phyloP scores from a whole-genome alignment of 2,329 filamentous ascomycete genomes.

The Clonostachys byssicola region DNA sequence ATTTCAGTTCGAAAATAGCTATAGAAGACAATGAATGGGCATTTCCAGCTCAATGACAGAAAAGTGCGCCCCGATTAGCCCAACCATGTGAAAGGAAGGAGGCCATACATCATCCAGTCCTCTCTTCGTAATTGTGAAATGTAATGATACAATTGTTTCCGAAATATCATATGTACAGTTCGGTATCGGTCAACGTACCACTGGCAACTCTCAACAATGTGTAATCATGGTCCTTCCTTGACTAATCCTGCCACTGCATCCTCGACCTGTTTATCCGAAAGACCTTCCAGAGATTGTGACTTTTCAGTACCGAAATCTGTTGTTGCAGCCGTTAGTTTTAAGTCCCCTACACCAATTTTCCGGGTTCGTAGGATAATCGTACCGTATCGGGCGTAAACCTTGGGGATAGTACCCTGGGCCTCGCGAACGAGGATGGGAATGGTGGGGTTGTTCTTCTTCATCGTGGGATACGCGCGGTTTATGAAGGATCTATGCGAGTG shows the following conservation, averaged over 20 bases:
- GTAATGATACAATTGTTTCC: not conserved
- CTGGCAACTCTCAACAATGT: not conserved
- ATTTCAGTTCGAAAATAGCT: too few species aligned
- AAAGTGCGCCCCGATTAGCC: not conserved
- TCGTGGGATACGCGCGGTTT: constrained; percentile 86
- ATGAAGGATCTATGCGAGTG: constrained; percentile 60
- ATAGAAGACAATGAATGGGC: too few species aligned
- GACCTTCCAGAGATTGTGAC: constrained; percentile 52
- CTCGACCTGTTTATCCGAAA: constrained; percentile 59
- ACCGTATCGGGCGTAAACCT: constrained; percentile 93
- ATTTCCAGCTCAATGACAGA: not conserved
- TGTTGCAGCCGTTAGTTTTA: not conserved
- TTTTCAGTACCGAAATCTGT: constrained; percentile 54
- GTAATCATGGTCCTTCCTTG: constrained; percentile 20
- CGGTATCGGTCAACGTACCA: not conserved
- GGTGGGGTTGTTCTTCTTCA: constrained; percentile 98
- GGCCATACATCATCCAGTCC: constrained; percentile 5
- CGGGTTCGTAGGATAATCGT: constrained; percentile 8
- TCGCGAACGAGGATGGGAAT: constrained; percentile 94
- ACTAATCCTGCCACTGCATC: constrained; percentile 52
- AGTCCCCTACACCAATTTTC: not conserved
- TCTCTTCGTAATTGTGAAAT: constrained; percentile 1
- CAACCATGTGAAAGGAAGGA: not conserved
- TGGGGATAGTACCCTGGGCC: constrained; percentile 77
- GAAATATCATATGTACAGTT: not conserved